Evolutionary conservation across 2,329 filamentous ascomycete species (phyloP).

Genomic region (Colletotrichum eremochloae): DNA sequence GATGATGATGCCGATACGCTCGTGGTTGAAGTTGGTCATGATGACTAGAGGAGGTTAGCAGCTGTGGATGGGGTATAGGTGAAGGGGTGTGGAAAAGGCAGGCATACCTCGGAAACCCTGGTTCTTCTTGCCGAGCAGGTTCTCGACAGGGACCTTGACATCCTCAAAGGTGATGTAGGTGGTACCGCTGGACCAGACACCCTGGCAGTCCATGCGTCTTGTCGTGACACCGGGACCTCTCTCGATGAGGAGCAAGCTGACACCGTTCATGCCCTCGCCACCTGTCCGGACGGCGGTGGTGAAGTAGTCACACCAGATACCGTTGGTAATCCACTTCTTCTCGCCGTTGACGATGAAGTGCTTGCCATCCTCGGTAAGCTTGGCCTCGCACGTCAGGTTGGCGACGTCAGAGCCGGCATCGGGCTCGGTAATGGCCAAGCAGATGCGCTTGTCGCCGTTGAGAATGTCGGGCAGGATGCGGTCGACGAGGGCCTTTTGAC

Average conservation of each 20-base stretch:
- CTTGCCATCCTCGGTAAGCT: slow-evolving; percentile 94
- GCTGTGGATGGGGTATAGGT: too few relatives aligned
- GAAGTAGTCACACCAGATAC: slow-evolving; percentile 97
- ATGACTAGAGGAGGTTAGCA: slow-evolving; percentile 71
- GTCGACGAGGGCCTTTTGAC: slow-evolving; percentile 85
- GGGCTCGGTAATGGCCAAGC: slow-evolving; percentile 95
- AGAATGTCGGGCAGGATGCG: slow-evolving; percentile 91
- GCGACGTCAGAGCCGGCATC: slow-evolving; percentile 96
- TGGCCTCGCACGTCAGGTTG: slow-evolving; percentile 95
- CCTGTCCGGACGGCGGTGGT: slow-evolving; percentile 95
- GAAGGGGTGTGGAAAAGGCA: neutral
- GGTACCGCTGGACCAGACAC: slow-evolving; percentile 94
- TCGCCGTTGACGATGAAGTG: slow-evolving; percentile 99
- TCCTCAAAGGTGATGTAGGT: slow-evolving; percentile 99
- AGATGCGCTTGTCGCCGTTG: slow-evolving; percentile 95
- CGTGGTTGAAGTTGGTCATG: slow-evolving; percentile 99
- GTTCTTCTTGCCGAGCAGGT: slow-evolving; percentile 97
- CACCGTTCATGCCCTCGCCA: slow-evolving; percentile 89
- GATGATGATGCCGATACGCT: slow-evolving; percentile 98
- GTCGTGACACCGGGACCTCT: slow-evolving; percentile 90
- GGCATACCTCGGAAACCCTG: slow-evolving; percentile 86
- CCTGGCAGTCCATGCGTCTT: slow-evolving; percentile 97
- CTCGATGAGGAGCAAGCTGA: slow-evolving; percentile 93
- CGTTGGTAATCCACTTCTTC: slow-evolving; percentile 99
- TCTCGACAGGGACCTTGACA: slow-evolving; percentile 99